Percentiles rank a stretch among this genome's conserved stretches.
Evolutionary conservation across 805 yeast genomes (phyloP).

Genomic region (Myxozyma geophila): DNA sequence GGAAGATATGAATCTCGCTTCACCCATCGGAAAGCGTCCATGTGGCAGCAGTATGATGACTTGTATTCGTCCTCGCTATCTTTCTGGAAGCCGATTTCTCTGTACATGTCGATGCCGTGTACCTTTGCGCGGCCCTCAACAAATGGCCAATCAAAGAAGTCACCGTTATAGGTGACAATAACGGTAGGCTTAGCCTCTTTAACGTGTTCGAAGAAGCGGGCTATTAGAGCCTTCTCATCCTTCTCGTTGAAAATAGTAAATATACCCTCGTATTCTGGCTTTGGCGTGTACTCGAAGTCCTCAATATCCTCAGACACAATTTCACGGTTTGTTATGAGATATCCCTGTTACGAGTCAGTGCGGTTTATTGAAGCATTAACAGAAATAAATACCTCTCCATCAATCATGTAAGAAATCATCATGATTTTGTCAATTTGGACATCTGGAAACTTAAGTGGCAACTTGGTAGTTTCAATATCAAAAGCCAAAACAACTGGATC

Average conservation of each 20-base stretch:
- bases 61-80: constrained; percentile 92
- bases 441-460: constrained; percentile 95
- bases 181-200: constrained; percentile 90
- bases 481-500: constrained; percentile 96
- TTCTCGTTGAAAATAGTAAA: constrained; percentile 90
- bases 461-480: constrained; percentile 97
- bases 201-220: constrained; percentile 85
- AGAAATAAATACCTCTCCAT: constrained; percentile 61
- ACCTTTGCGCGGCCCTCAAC: constrained; percentile 84
- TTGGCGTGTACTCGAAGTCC: constrained; percentile 97
- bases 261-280: constrained; percentile 89
- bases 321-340: constrained; percentile 88
- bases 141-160: constrained; percentile 99
- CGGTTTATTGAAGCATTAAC: not conserved
- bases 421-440: constrained; percentile 86
- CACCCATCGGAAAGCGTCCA: constrained; percentile 99
- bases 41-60: constrained; percentile 88
- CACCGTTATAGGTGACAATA: constrained; percentile 98
- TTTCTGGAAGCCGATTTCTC: constrained; percentile 90
- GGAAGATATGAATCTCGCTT: constrained; percentile 96
- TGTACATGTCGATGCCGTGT: constrained; percentile 85
- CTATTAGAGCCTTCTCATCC: constrained; percentile 75
- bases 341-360: constrained; percentile 56
- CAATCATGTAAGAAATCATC: constrained; percentile 99
- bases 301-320: constrained; percentile 93